Evolutionary conservation across 164 flowering plant genomes (phyloP).

Genomic region (Annona squamosa): DNA sequence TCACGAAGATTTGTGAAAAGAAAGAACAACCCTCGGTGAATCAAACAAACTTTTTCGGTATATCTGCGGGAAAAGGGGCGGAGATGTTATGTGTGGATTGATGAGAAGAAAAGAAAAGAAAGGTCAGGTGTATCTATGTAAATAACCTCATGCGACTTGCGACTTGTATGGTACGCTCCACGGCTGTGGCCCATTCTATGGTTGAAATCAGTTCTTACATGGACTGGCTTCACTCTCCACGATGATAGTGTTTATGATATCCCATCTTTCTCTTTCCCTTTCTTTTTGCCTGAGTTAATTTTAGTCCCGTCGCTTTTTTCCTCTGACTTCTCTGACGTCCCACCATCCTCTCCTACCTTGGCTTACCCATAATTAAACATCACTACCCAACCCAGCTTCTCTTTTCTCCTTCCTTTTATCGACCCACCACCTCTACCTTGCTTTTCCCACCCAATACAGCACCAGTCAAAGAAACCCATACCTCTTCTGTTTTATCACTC

Average conservation of each 20-base stretch:
- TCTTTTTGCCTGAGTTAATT: neutral
- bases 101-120: too few relatives aligned
- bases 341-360: neutral
- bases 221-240: neutral
- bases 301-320: neutral
- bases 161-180: too few relatives aligned
- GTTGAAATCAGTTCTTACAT: too few relatives aligned
- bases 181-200: too few relatives aligned
- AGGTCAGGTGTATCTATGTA: too few relatives aligned
- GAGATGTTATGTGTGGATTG: too few relatives aligned
- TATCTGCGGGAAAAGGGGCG: too few relatives aligned
- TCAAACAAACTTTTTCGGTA: too few relatives aligned
- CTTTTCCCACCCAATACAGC: neutral
- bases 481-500: neutral
- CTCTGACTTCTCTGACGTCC: slow-evolving; percentile 4
- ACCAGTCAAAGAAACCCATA: neutral
- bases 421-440: neutral
- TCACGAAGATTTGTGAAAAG: too few relatives aligned
- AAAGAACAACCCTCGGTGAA: too few relatives aligned
- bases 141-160: too few relatives aligned
- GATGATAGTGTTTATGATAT: neutral
- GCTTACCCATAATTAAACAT: neutral
- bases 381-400: neutral
- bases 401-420: neutral
- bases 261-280: neutral